Conservation (phyloP, 2,329 filamentous ascomycete species). For the Clonostachys rosea region DNA sequence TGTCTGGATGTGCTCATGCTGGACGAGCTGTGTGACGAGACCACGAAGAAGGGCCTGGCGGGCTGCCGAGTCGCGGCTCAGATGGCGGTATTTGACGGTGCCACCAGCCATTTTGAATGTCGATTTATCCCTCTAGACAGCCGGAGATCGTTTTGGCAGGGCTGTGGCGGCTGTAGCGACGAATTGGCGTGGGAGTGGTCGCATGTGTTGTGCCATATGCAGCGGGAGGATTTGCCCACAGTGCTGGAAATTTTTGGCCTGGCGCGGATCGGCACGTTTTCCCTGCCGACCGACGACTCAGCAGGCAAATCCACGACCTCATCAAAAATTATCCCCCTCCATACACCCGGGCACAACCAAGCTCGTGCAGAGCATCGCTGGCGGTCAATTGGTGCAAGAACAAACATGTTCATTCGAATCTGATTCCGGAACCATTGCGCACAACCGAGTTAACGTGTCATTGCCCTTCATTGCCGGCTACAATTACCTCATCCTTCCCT, state of each 20-base stretch:
- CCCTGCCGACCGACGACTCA: slow-evolving; percentile 8
- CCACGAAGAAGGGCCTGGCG: slow-evolving; percentile 91
- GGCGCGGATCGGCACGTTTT: slow-evolving; percentile 17
- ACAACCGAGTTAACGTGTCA: too few species aligned
- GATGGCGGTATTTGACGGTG: slow-evolving; percentile 80
- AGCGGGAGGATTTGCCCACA: too few species aligned
- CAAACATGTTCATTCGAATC: too few species aligned
- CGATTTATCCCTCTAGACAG: neutral
- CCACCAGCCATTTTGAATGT: slow-evolving; percentile 70
- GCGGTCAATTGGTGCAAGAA: too few species aligned
- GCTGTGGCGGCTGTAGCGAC: too few species aligned
- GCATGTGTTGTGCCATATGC: too few species aligned
- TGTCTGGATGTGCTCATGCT: slow-evolving; percentile 89
- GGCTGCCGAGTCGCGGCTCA: slow-evolving; percentile 81
- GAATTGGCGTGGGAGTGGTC: too few species aligned
- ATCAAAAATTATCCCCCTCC: slow-evolving; percentile 12
- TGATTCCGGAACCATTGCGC: too few species aligned
- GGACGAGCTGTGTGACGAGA: slow-evolving; percentile 89
- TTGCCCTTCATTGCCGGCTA: neutral
- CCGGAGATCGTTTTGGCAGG: too few species aligned
- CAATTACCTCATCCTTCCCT: slow-evolving; percentile 18
- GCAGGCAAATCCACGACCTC: neutral
- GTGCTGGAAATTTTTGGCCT: slow-evolving; percentile 20
- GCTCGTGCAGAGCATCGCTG: neutral
- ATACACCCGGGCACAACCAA: slow-evolving; percentile 9